phyloP scores from a whole-genome alignment of 2,329 filamentous ascomycete species.

The Cylindrodendrum hubeiense region DNA sequence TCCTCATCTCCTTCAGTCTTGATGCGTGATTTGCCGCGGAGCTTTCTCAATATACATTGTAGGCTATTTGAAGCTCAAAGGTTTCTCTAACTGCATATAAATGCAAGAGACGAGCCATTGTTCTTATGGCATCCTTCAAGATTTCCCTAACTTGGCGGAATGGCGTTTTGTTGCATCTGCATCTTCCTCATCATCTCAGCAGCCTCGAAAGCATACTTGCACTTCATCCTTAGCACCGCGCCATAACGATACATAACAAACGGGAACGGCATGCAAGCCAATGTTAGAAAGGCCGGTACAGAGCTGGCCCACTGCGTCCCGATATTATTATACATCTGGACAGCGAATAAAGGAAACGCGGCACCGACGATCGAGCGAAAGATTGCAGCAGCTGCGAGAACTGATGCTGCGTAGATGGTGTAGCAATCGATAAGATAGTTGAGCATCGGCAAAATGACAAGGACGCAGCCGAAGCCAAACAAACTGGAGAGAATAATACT shows the following conservation, averaged over 20 bases:
- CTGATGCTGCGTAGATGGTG: slow-evolving; percentile 81
- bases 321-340: slow-evolving; percentile 35
- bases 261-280: slow-evolving; percentile 35
- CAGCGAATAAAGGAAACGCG: slow-evolving; percentile 35
- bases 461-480: slow-evolving; percentile 68
- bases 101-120: too few species aligned
- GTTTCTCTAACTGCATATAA: too few species aligned
- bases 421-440: slow-evolving; percentile 79
- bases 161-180: too few species aligned
- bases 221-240: slow-evolving; percentile 23
- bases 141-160: too few species aligned
- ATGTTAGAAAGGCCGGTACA: slow-evolving; percentile 32
- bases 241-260: slow-evolving; percentile 35
- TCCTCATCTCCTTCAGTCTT: too few species aligned
- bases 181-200: too few species aligned
- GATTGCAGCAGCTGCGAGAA: slow-evolving; percentile 68
- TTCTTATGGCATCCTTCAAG: too few species aligned
- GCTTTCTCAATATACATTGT: too few species aligned
- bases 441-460: slow-evolving; percentile 73
- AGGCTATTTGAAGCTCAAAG: too few species aligned
- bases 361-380: slow-evolving; percentile 32
- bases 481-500: slow-evolving; percentile 55
- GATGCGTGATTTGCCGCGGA: too few species aligned
- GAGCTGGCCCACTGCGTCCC: slow-evolving; percentile 36
- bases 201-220: slow-evolving; percentile 30